These are phyloP conservation scores for Cutaneotrichosporon spelunceum DNA, from an alignment of 1,284 basidiomycete genomes.

Conservation along the genomic window DNA sequence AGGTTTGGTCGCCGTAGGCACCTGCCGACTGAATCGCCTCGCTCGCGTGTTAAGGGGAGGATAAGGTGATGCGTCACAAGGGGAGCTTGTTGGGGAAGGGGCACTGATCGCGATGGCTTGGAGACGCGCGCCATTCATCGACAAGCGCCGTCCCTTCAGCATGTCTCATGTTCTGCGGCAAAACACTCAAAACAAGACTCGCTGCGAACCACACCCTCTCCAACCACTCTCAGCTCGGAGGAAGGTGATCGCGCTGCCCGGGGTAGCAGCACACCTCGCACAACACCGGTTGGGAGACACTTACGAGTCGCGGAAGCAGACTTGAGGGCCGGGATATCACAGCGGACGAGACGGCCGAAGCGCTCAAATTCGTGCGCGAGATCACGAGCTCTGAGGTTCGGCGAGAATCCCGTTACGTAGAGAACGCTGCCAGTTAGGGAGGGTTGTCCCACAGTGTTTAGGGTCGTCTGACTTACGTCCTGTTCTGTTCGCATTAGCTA, in stretches of 20 bases:
- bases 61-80: conserved; percentile 20
- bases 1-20: not conserved
- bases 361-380: conserved; percentile 83
- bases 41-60: conserved; percentile 14
- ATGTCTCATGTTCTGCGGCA: not conserved
- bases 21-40: conserved; percentile 2
- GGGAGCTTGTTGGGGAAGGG: not conserved
- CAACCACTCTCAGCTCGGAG: not conserved
- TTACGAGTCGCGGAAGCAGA: conserved; percentile 45
- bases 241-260: not conserved
- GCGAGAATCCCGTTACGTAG: conserved; percentile 80
- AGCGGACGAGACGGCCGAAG: conserved; percentile 61
- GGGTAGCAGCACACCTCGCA: not conserved
- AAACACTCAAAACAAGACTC: not conserved
- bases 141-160: not conserved
- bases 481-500: conserved; percentile 13
- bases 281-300: conserved; percentile 32
- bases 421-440: conserved; percentile 58
- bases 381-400: conserved; percentile 71
- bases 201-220: not conserved
- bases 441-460: not conserved
- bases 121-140: not conserved
- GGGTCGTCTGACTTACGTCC: conserved; percentile 15
- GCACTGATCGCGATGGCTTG: not conserved
- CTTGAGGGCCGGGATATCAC: conserved; percentile 75